phyloP scores from a whole-genome alignment of 1,284 basidiomycete species.

The Naganishia sp. region DNA sequence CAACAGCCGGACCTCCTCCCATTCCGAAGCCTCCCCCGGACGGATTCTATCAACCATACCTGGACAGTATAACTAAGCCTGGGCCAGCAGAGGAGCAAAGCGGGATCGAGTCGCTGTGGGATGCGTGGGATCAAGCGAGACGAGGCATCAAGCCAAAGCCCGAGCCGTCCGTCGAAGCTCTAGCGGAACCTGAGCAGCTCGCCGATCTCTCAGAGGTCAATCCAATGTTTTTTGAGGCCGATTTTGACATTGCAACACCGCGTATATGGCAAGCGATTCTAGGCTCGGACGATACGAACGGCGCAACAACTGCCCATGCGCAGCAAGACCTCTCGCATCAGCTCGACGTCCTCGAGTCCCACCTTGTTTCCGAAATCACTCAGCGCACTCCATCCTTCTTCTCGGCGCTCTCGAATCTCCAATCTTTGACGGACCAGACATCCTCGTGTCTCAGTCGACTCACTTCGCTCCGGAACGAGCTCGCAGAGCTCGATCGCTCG shows the following conservation, averaged over 20 bases:
- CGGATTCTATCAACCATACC: conserved; percentile 32
- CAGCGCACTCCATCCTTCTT: conserved; percentile 92
- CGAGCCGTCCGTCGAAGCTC: not conserved
- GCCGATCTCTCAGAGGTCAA: conserved; percentile 73
- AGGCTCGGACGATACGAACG: conserved; percentile 34
- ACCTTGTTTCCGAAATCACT: conserved; percentile 90
- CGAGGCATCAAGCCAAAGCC: not conserved
- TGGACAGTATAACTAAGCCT: conserved; percentile 18
- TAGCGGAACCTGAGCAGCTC: not conserved
- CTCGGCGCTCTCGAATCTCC: conserved; percentile 88
- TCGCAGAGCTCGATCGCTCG: conserved; percentile 74
- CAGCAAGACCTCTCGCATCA: conserved; percentile 65
- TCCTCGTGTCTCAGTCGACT: conserved; percentile 78
- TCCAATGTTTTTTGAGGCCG: conserved; percentile 70
- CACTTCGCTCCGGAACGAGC: conserved; percentile 66
- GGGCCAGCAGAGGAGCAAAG: not conserved
- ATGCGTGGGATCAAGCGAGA: conserved; percentile 23
- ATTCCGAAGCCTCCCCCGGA: conserved; percentile 61
- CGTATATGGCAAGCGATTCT: conserved; percentile 76
- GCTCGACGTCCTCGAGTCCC: conserved; percentile 91
- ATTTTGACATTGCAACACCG: conserved; percentile 85
- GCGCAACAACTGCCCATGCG: conserved; percentile 24
- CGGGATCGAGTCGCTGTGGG: conserved; percentile 16
- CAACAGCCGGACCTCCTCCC: conserved; percentile 63
- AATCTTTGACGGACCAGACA: conserved; percentile 87